Evolutionary conservation across 768 basidiomycete species (phyloP), one percentile per base, ranked within the genome.

Genomic region (Russula lepida): DNA sequence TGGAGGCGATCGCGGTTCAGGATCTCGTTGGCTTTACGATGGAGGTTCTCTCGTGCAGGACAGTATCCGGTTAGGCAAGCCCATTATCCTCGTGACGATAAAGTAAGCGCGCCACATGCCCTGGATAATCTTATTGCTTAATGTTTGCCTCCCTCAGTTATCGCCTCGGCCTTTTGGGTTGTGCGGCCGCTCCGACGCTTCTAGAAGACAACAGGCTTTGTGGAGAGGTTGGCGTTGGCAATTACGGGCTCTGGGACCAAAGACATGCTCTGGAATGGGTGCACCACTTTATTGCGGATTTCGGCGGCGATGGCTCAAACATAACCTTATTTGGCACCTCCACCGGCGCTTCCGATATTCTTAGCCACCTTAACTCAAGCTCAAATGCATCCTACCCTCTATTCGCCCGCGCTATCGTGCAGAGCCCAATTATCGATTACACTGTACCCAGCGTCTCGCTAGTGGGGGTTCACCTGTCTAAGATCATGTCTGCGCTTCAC

Each of bases 11-110:
- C 77, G 81, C 67, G 89, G 89, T 21, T 83, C 81, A 59, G 88
- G 89, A 6, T 86, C 86, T 3, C 81, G 81, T 69, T 90, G 89
- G 88, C 73, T 88, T 8, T 89, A 84, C 66, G 89, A 91, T 64
- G 85, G 83, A 15, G 89, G 85, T 46, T 75, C 82, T 21, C 74
- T 91, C 21, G 88, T 91, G 25, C 81, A 81, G 59, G 83, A 84
- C 68, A 85, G 88, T 71, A 75, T 89, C 30, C 69, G 76, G 44
- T 70, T 79, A 23, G 78, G 77, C 27, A 89, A 82, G 71, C 89
- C 88, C 0, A 73, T 90, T 52, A 79, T 91, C 58, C 69, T 89
- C 46, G 83, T 91, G 52, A 84, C 84, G 19, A 78, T 89, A 75
- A 91, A 91, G 89, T 89, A 69, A 65, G 86, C 74, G 11, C 35